phyloP scores from a whole-genome alignment of 2,329 filamentous ascomycete species.

The Pochonia chlamydosporia region DNA sequence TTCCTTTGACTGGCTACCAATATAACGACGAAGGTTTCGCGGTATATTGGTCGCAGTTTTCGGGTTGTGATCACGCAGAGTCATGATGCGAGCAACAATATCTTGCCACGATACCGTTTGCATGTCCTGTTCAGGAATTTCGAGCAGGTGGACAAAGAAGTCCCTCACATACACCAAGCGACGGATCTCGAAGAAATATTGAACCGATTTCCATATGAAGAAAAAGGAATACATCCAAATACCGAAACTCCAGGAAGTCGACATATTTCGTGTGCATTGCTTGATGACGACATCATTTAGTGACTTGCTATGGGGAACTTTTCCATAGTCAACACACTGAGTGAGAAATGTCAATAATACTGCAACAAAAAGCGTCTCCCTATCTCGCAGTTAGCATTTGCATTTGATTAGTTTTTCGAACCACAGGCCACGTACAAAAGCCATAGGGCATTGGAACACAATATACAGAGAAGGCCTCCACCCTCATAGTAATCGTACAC shows the following conservation, averaged over 20 bases:
- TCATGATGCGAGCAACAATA: slow-evolving; percentile 79
- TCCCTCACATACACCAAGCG: slow-evolving; percentile 73
- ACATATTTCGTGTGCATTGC: slow-evolving; percentile 73
- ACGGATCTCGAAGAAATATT: slow-evolving; percentile 67
- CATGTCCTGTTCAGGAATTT: slow-evolving; percentile 78
- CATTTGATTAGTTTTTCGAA: neutral
- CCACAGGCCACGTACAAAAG: slow-evolving; percentile 55
- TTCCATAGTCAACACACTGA: slow-evolving; percentile 78
- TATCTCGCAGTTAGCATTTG: slow-evolving; percentile 24
- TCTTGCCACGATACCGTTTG: slow-evolving; percentile 94
- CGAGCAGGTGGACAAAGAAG: slow-evolving; percentile 78
- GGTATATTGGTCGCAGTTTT: slow-evolving; percentile 60
- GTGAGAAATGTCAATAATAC: slow-evolving; percentile 76
- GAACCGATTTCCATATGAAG: slow-evolving; percentile 74
- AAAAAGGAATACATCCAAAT: slow-evolving; percentile 84
- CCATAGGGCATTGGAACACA: slow-evolving; percentile 65
- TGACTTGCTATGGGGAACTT: slow-evolving; percentile 59
- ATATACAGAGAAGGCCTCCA: slow-evolving; percentile 79
- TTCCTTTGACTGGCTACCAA: slow-evolving; percentile 86
- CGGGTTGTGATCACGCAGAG: slow-evolving; percentile 78
- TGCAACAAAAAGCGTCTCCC: slow-evolving; percentile 77
- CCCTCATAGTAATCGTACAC: slow-evolving; percentile 84
- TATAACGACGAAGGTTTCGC: slow-evolving; percentile 45
- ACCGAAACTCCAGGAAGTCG: slow-evolving; percentile 66
- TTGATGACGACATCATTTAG: slow-evolving; percentile 54